Evolutionary conservation across 1,139 yeast species (phyloP), one percentile per base, ranked within the genome.

Genomic region (Scheffersomyces quercinus): DNA sequence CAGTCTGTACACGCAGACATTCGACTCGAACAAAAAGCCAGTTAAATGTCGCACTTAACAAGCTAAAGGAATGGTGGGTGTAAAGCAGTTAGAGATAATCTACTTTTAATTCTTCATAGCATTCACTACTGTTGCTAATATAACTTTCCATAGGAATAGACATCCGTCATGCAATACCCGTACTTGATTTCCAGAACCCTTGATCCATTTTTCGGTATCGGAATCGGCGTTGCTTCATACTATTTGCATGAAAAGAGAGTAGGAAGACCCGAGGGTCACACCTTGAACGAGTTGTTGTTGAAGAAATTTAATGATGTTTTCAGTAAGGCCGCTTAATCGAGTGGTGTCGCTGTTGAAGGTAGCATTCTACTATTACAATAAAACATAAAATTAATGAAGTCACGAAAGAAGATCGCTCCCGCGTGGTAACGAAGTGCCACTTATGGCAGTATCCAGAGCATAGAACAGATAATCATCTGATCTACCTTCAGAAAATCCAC

Each of bases 161-260:
- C 7, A 3, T 12, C 24, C 12, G 26, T 16, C 26, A 66, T 65
- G 70, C 73, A 67, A 52, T 70, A 68, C 46, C 70, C 68, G 20
- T 71, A 69, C 56, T 65, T 71, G 50, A 60, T 71, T 10, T 63
- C 70, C 16, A 39, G 73, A 56, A 56, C 60, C 30, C 56, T 70
- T 1, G 91, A 85, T 56, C 88, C 89, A 2, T 26, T 82, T 2
- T 73, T 82, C 48, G 89, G 85, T 1, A 54, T 83, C 1, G 61
- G 70, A 0, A 73, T 83, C 4, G 91, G 91, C 0, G 70, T 73
- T 0, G 64, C 76, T 5, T 81, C 88, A 3, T 85, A 81, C 58
- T 82, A 77, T 49, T 65, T 81, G 7, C 81, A 82, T 47, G 91
- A 85, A 56, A 64, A 59, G 45, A 67, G 87, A 50, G 72, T 70